Base-by-base conservation (phyloP, 768 basidiomycete species). In the Mycena leptocephala region DNA sequence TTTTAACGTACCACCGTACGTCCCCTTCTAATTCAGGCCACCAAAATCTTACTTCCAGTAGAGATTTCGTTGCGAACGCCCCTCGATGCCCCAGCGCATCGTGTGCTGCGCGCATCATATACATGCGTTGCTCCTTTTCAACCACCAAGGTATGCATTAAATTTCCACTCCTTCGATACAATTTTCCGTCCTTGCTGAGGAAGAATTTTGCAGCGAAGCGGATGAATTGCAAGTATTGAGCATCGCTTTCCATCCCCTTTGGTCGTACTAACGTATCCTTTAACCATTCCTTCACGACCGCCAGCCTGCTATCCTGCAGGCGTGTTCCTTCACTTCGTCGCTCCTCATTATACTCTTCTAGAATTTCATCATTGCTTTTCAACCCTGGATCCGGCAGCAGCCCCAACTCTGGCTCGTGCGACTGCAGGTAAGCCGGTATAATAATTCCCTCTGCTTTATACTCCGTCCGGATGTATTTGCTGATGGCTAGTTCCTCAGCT, bases 301-400 rank as follows among this genome's bases (percentile, higher is more conserved):
- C 20, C 10, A 61, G 8, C 35, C 30, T 61, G 8, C 37, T 33
- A 24, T 61, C 58, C 22, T 61, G 58, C 1, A 22, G 20, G 22
- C 58, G 58, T n/a, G 35, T 33, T 8, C 58, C 9, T 5, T 3
- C 2, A 11, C 33, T 61, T 2, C 58, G 58, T n/a, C 37, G 58
- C 33, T 37, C 58, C 22, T 61, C 58, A 24, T 24, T 33, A 28
- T 61, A 61, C 11, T 46, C 69, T 51, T 69, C 74, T 22, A 74
- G 75, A 70, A 77, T 78, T 7, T 9, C 58, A 37, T 61, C 58
- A 3, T 37, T 33, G n/a, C 37, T 18, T 6, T 33, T 32, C 22
- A 61, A 33, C 20, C 30, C 37, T 28, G n/a, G 4, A 61, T 61
- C 58, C 22, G 58, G 58, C 22, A 61, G 58, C 32, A 61, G 33